Base-by-base conservation (phyloP, 1,284 basidiomycete species). In the Fistulina hepatica region DNA sequence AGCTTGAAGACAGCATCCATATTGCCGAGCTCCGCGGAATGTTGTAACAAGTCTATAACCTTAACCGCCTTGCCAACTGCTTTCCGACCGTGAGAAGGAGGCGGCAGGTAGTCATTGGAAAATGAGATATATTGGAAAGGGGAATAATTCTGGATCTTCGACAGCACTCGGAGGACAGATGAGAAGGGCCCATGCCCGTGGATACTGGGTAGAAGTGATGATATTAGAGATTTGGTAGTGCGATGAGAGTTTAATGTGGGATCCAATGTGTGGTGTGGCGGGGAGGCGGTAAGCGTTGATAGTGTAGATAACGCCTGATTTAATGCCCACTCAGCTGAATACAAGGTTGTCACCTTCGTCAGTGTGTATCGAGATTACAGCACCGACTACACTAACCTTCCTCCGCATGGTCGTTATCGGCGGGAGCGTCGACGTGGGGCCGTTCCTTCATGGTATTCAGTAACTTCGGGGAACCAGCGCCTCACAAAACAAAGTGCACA, bases 11-110 rank as follows among this genome's bases (percentile, higher is more conserved):
- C 57, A 2, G 88, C 89, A 44, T 91, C 85, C 34, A 56, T 59
- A 53, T 86, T 78, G 3, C 90, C 91, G 30, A 82, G 59, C 40
- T 82, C 80, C 7, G 79, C 75, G 0, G 90, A 85, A 54, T 85
- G 77, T 36, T 82, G 73, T 21, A 93, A 57, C 10, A 92, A 55
- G 49, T 81, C 79, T 10, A 88, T 52, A 23, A 88, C 76, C 51
- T 83, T 84, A 48, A 84, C 76, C 3, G 80, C 76, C 49, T 77
- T 81, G 3, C 69, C 16, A 65, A 61, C 31, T 69, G 66, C 45
- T 65, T 65, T 17, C 61, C 57, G 6, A 69, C 45, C 36, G 56
- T 58, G 34, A 57, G 55, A 10, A 59, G 54, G 28, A 73, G 47
- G 38, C 67, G 57, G 37, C 59, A 55, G 21, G 71, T 60, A 21